Base-by-base conservation (phyloP, 495 filamentous ascomycete genomes). In the Penicillium maclennaniae region DNA sequence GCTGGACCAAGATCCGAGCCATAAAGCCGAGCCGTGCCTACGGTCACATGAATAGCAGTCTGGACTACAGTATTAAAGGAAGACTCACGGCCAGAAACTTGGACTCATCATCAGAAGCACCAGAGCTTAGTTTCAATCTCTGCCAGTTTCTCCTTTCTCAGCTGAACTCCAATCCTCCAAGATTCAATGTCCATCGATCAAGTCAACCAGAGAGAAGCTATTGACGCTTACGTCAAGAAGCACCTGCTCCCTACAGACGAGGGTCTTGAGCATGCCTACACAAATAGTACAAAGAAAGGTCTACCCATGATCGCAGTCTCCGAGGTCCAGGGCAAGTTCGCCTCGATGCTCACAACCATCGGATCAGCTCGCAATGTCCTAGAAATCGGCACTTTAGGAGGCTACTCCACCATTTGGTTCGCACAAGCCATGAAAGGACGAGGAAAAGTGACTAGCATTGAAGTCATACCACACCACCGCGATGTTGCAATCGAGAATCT, bases 381-480 rank as follows among this genome's bases (percentile, higher is more conserved):
- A 40, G 79, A 82, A 46, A 58, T 82, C 39, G 79, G 79, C 25
- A 79, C 79, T 0, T 59, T 82, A 25, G 79, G 79, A 34, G 79
- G 73, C 25, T 79, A 79, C 63, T 73, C 70, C 5, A 65, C 69
- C 31, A 81, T 83, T 60, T 80, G 76, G 68, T 68, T 81, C 37
- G 75, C 77, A 19, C 53, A 55, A 26, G 62, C 58, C n/a, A 61
- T 47, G 50, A 64, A 69, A 37, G 70, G 58, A 26, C 25, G 36
- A 2, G 65, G 61, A 20, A 63, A 69, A 37, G 66, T 81, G 1
- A 79, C 76, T 1, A 76, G 64, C 38, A 64, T 83, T 36, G 79
- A 81, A 49, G 60, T 68, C 43, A 49, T 75, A 51, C 47, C 67
- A 0, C 60, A 70, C 19, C 65, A 73, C 42, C 64, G 62, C 0